Evolutionary conservation across 2,329 filamentous ascomycete species (phyloP).

Genomic region (Alternaria ventricosa): DNA sequence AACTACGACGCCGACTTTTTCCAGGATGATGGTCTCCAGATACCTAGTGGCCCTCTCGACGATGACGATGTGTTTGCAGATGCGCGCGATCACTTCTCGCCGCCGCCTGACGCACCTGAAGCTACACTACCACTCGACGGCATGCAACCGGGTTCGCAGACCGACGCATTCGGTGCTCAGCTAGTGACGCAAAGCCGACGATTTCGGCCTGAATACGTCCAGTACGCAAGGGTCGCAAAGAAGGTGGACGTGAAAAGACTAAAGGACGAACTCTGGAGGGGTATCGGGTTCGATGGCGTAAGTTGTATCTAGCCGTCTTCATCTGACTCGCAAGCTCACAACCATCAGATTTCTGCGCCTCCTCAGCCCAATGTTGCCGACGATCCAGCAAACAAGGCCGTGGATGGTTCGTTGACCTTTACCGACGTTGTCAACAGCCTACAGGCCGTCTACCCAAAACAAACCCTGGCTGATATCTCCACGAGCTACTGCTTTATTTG

Average conservation of each 20-base stretch:
- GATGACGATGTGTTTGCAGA: slow-evolving; percentile 78
- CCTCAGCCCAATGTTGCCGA: slow-evolving; percentile 20
- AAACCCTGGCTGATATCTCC: slow-evolving; percentile 90
- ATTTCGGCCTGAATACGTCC: slow-evolving; percentile 68
- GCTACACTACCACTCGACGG: slow-evolving; percentile 34
- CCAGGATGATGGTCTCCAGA: slow-evolving; percentile 80
- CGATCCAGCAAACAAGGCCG: slow-evolving; percentile 50
- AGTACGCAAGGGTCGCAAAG: slow-evolving; percentile 70
- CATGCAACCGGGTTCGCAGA: slow-evolving; percentile 62
- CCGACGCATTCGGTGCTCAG: slow-evolving; percentile 67
- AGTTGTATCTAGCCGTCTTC: slow-evolving; percentile 8
- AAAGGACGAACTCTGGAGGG: slow-evolving; percentile 71
- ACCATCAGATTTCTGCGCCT: slow-evolving; percentile 27
- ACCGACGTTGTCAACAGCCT: slow-evolving; percentile 90
- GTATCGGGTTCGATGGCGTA: slow-evolving; percentile 61
- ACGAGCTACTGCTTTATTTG: slow-evolving; percentile 95
- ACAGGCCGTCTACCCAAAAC: slow-evolving; percentile 82
- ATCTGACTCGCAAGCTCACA: slow-evolving; percentile 14
- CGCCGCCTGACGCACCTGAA: slow-evolving; percentile 58
- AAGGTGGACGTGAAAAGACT: slow-evolving; percentile 70
- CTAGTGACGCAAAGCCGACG: slow-evolving; percentile 67
- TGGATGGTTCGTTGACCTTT: slow-evolving; percentile 73
- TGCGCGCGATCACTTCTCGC: slow-evolving; percentile 79
- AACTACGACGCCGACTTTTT: slow-evolving; percentile 99
- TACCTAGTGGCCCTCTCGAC: slow-evolving; percentile 68